Evolutionary conservation across 176 grass and related monocot species (phyloP).

Genomic region (Otatea glauca): DNA sequence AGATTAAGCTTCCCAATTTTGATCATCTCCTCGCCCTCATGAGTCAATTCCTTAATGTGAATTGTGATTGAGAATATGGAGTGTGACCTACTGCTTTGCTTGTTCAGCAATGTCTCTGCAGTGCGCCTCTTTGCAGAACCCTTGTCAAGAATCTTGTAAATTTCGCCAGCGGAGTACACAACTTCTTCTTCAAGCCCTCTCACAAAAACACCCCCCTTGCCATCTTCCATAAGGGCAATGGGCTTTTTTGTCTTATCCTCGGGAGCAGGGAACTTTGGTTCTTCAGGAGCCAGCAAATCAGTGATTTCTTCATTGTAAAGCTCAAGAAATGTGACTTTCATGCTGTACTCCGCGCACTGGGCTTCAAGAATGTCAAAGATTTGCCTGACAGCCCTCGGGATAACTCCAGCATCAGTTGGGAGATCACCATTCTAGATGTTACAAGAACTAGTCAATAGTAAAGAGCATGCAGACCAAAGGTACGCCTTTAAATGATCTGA

Average conservation of each 20-base stretch:
- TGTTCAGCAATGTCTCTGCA: constrained; percentile 96
- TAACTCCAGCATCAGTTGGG: constrained; percentile 92
- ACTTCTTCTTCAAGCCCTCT: constrained; percentile 98
- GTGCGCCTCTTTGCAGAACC: constrained; percentile 97
- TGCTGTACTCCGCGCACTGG: constrained; percentile 93
- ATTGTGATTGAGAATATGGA: constrained; percentile 99
- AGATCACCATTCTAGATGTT: constrained; percentile 84
- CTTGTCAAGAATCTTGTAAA: constrained; percentile 99
- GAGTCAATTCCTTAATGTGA: constrained; percentile 96
- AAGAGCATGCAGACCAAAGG: constrained; percentile 16
- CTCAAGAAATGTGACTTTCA: constrained; percentile 99
- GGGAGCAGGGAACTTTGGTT: constrained; percentile 73
- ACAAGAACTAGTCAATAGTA: constrained; percentile 39
- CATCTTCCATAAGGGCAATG: constrained; percentile 99
- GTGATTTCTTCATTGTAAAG: constrained; percentile 99
- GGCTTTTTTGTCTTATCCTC: constrained; percentile 97
- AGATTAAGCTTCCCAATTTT: constrained; percentile 99
- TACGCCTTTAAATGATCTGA: constrained; percentile 14
- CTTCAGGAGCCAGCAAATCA: constrained; percentile 84
- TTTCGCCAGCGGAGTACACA: constrained; percentile 87
- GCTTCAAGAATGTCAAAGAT: constrained; percentile 92
- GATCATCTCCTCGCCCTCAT: constrained; percentile 99
- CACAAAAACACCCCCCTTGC: constrained; percentile 95
- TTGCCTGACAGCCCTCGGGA: constrained; percentile 86
- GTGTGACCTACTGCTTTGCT: constrained; percentile 98